phyloP scores from a whole-genome alignment of 106 monocot species.

The Phalaenopsis aphrodite region DNA sequence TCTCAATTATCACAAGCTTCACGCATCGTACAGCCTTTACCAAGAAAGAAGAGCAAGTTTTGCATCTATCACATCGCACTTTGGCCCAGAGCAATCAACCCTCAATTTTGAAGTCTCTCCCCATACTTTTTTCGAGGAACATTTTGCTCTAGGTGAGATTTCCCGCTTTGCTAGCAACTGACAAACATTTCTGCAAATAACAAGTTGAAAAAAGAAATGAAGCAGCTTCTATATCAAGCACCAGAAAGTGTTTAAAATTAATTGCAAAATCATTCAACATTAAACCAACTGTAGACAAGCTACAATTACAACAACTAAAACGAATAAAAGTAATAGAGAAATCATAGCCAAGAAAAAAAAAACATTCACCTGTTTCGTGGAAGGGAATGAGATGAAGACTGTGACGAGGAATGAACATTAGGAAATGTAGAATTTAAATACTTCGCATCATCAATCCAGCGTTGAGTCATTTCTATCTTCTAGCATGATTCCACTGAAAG shows the following conservation, averaged over 20 bases:
- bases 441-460: conserved; percentile 7
- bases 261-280: not conserved
- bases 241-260: not conserved
- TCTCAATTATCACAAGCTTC: not conserved
- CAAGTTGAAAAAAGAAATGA: not conserved
- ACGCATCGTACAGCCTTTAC: conserved; percentile 24
- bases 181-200: conserved; percentile 42
- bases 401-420: not conserved
- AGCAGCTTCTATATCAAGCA: not conserved
- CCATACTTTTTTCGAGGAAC: conserved; percentile 42
- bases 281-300: not conserved
- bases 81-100: conserved; percentile 21
- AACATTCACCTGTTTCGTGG: conserved; percentile 2
- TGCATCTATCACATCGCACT: conserved; percentile 48
- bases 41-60: conserved; percentile 70
- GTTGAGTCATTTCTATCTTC: conserved; percentile 7
- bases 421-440: conserved; percentile 1
- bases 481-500: conserved; percentile 2
- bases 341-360: not conserved
- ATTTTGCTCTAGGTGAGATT: conserved; percentile 63
- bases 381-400: not conserved
- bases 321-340: not conserved
- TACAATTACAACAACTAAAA: not conserved
- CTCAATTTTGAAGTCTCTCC: conserved; percentile 15
- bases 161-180: conserved; percentile 66